Evolutionary conservation across 2,329 filamentous ascomycete genomes (phyloP).

Genomic region (Colletotrichum acutatum): DNA sequence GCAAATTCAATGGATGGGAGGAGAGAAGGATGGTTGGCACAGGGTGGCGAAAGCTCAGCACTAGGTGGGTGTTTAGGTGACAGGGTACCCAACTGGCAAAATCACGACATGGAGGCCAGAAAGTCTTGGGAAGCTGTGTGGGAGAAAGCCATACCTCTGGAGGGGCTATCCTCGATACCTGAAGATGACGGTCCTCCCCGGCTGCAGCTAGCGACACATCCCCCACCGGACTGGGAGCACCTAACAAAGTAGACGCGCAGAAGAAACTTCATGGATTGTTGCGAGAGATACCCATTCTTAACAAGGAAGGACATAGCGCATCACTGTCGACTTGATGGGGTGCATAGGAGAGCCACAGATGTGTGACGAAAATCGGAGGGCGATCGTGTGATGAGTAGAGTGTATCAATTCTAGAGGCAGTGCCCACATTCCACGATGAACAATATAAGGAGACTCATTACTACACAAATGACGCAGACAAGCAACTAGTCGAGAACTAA

Average conservation of each 20-base stretch:
- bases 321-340: too few relatives aligned
- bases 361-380: background rate
- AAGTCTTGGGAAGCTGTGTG: slow-evolving; percentile 24
- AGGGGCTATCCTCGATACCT: background rate
- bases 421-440: background rate
- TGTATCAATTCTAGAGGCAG: background rate
- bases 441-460: background rate
- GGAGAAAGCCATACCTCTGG: slow-evolving; percentile 1
- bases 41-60: background rate
- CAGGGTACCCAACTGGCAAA: background rate
- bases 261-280: background rate
- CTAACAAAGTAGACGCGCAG: background rate
- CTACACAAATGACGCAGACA: too few relatives aligned
- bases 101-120: slow-evolving; percentile 12
- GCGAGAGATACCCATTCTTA: background rate
- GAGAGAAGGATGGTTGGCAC: slow-evolving; percentile 26
- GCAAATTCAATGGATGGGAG: slow-evolving; percentile 29
- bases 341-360: background rate
- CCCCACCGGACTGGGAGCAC: background rate
- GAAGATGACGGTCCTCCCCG: background rate
- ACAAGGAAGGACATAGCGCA: background rate
- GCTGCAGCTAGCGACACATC: background rate
- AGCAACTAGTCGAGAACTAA: too few relatives aligned
- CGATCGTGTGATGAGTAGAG: background rate
- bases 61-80: background rate